Evolutionary conservation across 345 rosid genomes (phyloP).

Genomic region (Geranium brycei): DNA sequence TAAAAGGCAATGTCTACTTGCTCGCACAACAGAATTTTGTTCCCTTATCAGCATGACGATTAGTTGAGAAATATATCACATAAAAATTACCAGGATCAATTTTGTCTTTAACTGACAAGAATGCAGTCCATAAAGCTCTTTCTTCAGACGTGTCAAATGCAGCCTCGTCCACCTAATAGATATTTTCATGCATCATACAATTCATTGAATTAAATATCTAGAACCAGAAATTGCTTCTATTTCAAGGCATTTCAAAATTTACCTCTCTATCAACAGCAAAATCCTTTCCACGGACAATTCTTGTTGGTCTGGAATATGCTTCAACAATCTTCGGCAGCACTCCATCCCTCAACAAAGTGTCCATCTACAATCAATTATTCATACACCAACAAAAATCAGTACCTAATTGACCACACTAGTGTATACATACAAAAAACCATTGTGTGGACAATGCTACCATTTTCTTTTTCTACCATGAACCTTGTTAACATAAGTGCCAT

Average conservation of each 20-base stretch:
- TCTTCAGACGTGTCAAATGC: conserved; percentile 69
- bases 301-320: conserved; percentile 91
- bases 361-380: conserved; percentile 36
- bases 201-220: not conserved
- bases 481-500: too few species aligned
- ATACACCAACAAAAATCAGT: too few species aligned
- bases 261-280: conserved; percentile 53
- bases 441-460: too few species aligned
- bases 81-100: conserved; percentile 42
- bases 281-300: conserved; percentile 85
- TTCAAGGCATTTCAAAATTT: conserved; percentile 4
- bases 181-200: not conserved
- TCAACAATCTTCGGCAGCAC: conserved; percentile 67
- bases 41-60: not conserved
- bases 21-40: not conserved
- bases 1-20: not conserved
- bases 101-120: conserved; percentile 40
- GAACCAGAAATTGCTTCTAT: not conserved
- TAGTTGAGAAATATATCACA: not conserved
- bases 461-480: too few species aligned
- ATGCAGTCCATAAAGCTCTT: conserved; percentile 54
- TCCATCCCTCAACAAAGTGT: conserved; percentile 44
- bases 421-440: too few species aligned
- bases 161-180: conserved; percentile 61
- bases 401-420: too few species aligned